Evolutionary conservation across 2,329 filamentous ascomycete species (phyloP).

Genomic region (Zasmidium citrigriseum): DNA sequence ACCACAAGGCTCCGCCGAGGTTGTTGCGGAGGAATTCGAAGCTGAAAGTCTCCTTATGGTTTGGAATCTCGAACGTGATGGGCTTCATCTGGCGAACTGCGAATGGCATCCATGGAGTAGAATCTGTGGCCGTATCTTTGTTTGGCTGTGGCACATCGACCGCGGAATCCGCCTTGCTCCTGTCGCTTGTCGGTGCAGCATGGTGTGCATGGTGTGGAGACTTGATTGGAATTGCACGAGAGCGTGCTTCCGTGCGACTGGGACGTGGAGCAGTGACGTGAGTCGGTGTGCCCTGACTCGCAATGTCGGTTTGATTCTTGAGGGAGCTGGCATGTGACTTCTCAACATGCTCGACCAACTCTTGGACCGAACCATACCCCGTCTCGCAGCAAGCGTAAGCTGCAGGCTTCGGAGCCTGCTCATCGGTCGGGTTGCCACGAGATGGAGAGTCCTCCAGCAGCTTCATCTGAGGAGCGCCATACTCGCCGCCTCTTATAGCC

Average conservation of each 20-base stretch:
- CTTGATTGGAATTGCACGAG: no score
- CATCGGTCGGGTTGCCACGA: background rate
- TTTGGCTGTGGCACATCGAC: background rate
- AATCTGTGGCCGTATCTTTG: background rate
- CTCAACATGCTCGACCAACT: slow-evolving; percentile 13
- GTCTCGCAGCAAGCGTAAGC: slow-evolving; percentile 14
- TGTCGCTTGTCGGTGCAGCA: no score
- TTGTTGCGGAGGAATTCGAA: slow-evolving; percentile 39
- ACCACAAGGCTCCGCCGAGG: slow-evolving; percentile 42
- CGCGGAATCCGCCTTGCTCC: background rate
- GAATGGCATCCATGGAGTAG: slow-evolving; percentile 43
- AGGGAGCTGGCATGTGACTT: slow-evolving; percentile 4
- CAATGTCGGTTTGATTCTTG: background rate
- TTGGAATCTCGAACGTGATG: slow-evolving; percentile 14
- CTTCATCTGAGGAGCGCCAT: background rate
- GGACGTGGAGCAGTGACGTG: background rate
- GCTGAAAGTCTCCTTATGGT: slow-evolving; percentile 38
- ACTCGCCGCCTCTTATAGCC: background rate
- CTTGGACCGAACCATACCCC: background rate
- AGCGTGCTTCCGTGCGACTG: no score
- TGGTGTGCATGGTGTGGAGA: no score
- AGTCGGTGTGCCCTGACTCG: background rate
- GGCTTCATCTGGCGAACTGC: slow-evolving; percentile 36
- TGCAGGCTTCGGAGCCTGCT: no score
- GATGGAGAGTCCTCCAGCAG: background rate